phyloP scores from a whole-genome alignment of 371 early-diverging fungal species.

The Actinomortierella ambigua region DNA sequence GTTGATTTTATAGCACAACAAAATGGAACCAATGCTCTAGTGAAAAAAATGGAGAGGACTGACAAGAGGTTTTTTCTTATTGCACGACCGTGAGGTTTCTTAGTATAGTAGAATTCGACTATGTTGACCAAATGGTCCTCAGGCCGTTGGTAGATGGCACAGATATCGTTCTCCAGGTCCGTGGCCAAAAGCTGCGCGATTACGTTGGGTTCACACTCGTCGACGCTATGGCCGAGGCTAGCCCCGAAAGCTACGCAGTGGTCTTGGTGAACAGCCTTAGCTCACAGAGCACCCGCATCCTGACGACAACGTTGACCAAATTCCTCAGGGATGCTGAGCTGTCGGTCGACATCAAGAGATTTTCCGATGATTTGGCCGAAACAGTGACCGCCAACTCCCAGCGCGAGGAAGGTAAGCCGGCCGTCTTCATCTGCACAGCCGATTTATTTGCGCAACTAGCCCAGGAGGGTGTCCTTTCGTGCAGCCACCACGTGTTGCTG shows the following conservation, averaged over 20 bases:
- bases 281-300: slow-evolving; percentile 12
- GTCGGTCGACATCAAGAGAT: not conserved
- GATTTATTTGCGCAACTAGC: slow-evolving; percentile 12
- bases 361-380: slow-evolving; percentile 7
- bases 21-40: too few species aligned
- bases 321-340: slow-evolving; percentile 7
- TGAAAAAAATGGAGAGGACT: too few species aligned
- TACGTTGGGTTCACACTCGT: slow-evolving; percentile 13
- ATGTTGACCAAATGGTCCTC: not conserved
- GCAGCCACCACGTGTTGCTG: slow-evolving; percentile 10
- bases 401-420: slow-evolving; percentile 1
- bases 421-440: slow-evolving; percentile 17
- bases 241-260: slow-evolving; percentile 13
- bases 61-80: too few species aligned
- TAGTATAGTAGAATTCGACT: too few species aligned
- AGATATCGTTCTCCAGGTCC: slow-evolving; percentile 27
- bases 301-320: slow-evolving; percentile 11
- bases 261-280: slow-evolving; percentile 23
- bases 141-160: slow-evolving; percentile 8
- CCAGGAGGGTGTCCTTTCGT: slow-evolving; percentile 6
- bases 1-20: too few species aligned
- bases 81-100: too few species aligned
- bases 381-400: not conserved
- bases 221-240: slow-evolving; percentile 16
- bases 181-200: slow-evolving; percentile 13